Base-by-base conservation (phyloP, 2,329 filamentous ascomycete genomes). In the Bertia moriformis region DNA sequence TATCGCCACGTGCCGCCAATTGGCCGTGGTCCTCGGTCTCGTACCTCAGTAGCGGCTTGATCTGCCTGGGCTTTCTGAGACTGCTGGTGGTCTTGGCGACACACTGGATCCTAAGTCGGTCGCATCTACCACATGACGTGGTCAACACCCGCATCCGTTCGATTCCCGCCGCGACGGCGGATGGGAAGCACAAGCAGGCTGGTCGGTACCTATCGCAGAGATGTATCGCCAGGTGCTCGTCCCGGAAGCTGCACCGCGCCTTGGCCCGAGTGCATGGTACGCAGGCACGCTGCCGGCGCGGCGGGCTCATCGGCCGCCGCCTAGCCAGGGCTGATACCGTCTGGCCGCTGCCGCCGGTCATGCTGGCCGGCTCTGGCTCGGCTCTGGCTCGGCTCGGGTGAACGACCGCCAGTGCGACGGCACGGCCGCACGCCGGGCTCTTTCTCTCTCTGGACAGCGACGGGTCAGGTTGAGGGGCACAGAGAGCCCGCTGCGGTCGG, bases 11-110 rank as follows among this genome's bases (percentile, higher is more conserved):
- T n/a, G n/a, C n/a, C n/a, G n/a, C n/a, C n/a, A n/a, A n/a, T n/a
- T n/a, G n/a, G n/a, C n/a, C n/a, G n/a, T n/a, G n/a, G n/a, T n/a
- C n/a, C n/a, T n/a, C n/a, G n/a, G n/a, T n/a, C n/a, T 36, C 46
- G 40, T 45, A 58, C 54, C 45, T 51, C 17, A 45, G 45, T 15
- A 47, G 37, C 12, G 44, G 45, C 24, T 49, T 49, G 20, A 58
- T 48, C 36, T 51, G 54, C 14, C 55, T 48, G 4, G 55, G 48
- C 40, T 48, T 57, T 39, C 56, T 50, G 38, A 59, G 37, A 14
- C 49, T 45, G 32, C 42, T 51, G 3, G 49, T 50, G 4, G 49
- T 45, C 44, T 56, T 57, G 2, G 48, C 48, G 3, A 40, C 35
- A 39, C 57, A 59, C 3, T 48, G 45, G 3, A 51, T 50, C 2